Evolutionary conservation across 2,329 filamentous ascomycete species (phyloP), one percentile per base, ranked within the genome.

Genomic region (Microdochium nivale): DNA sequence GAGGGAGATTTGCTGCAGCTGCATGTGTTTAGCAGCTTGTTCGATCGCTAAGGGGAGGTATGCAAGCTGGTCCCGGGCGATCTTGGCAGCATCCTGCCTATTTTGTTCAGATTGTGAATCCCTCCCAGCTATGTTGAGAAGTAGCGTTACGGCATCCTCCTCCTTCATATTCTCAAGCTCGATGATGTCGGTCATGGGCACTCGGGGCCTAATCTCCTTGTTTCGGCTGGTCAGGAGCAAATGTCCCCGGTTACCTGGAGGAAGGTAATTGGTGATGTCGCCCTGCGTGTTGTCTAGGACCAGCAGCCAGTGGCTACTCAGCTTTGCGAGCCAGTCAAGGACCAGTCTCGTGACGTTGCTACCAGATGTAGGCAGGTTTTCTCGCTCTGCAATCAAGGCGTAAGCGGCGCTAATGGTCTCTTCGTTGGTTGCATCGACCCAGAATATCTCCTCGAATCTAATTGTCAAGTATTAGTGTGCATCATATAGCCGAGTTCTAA

Each of bases 21-120:
- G 2, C 11, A 58, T 44, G 53, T 60, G 53, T 2, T 57, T 35
- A 9, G 59, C 55, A 1, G 64, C 64, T 23, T 63, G 59, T 7
- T 62, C 61, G 27, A 68, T 54, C 2, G 63, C 64, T 0, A 68
- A 52, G 0, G 65, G 64, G 1, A 68, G 48, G 13, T 43, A 59
- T 0, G 58, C 65, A 0, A 68, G 53, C 1, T 56, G 57, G 1
- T 25, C 24, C 0, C 59, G 55, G 8, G 66, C 57, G 0, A 47
- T 33, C 1, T 48, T 25, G 2, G 56, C 58, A 1, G 49, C 53
- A 25, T 55, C 50, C 2, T 2, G 23, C 25, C 30, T 43, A 47
- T 35, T 24, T 24, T 23, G 16, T 7, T 19, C 16, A 3, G 40
- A 44, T 11, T 16, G 8, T 25, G 14, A 44, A 9, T 4, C 33